Evolutionary conservation across 441 rosid species (phyloP).

Genomic region (Arabidopsis lyrata): DNA sequence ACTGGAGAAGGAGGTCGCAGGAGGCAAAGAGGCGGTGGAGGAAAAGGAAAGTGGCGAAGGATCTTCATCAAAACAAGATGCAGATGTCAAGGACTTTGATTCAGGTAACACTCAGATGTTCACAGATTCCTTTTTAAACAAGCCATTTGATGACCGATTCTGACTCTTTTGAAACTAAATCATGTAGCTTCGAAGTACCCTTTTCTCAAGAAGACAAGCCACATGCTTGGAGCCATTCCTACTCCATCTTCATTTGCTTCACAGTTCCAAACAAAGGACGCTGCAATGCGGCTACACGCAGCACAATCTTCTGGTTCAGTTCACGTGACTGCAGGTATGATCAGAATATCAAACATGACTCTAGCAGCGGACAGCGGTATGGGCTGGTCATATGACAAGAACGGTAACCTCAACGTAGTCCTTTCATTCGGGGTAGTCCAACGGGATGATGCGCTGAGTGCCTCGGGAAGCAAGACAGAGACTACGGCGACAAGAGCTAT

Average conservation of each 20-base stretch:
- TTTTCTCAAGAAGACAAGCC: conserved; percentile 72
- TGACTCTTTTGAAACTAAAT: conserved; percentile 19
- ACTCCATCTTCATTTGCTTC: conserved; percentile 90
- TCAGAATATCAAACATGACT: conserved; percentile 66
- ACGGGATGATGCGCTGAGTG: conserved; percentile 46
- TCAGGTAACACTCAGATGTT: conserved; percentile 57
- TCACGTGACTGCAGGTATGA: conserved; percentile 89
- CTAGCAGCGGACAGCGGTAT: conserved; percentile 45
- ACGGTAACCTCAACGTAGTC: conserved; percentile 53
- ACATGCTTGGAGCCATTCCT: conserved; percentile 76
- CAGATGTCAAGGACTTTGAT: conserved; percentile 51
- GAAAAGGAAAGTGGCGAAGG: conserved; percentile 51
- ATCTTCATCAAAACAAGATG: conserved; percentile 67
- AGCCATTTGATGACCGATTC: neutral
- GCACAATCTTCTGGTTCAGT: conserved; percentile 82
- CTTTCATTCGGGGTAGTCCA: conserved; percentile 54
- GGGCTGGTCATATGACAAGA: conserved; percentile 78
- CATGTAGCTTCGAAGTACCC: conserved; percentile 71
- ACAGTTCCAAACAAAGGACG: conserved; percentile 80
- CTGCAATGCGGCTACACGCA: conserved; percentile 62
- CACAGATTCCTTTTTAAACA: neutral
- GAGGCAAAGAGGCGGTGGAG: conserved; percentile 47
- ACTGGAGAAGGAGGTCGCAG: conserved; percentile 46
- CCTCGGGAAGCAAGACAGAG: conserved; percentile 52
- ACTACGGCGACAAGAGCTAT: conserved; percentile 57